Evolutionary conservation across 768 basidiomycete species (phyloP).

Genomic region (Tylopilus plumbeoviolaceoides): DNA sequence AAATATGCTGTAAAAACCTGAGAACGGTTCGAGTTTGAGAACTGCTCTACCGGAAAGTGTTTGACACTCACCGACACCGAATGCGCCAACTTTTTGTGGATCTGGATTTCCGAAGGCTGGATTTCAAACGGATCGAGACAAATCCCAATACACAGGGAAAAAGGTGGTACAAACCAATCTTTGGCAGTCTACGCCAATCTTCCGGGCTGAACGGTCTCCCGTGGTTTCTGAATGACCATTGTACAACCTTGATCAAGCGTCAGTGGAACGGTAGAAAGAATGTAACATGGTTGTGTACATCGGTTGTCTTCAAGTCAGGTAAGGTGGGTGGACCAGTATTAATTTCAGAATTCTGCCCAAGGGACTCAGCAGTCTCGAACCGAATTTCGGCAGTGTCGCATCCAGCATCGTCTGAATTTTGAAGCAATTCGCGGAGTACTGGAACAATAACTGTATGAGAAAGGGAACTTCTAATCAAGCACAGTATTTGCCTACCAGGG

Average conservation of each 20-base stretch:
- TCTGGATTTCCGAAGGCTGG: not conserved
- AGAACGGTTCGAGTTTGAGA: too few species aligned
- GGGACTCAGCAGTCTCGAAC: not conserved
- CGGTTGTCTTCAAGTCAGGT: not conserved
- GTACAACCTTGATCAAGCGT: not conserved
- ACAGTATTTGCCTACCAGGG: not conserved
- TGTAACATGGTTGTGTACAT: not conserved
- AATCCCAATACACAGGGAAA: not conserved
- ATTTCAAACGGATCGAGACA: too few species aligned
- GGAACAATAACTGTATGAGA: not conserved
- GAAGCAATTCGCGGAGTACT: constrained; percentile 5
- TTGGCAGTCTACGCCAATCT: constrained; percentile 1
- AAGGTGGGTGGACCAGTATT: too few species aligned
- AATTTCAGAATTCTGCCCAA: too few species aligned
- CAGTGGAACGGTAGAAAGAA: not conserved
- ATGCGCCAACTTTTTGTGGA: not conserved
- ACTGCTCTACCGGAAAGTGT: not conserved
- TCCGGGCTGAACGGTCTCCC: not conserved
- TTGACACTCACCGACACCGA: constrained; percentile 3
- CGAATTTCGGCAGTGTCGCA: not conserved
- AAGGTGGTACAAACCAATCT: not conserved
- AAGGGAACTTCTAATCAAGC: not conserved
- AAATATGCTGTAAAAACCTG: constrained; percentile 75
- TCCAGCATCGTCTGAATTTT: constrained; percentile 1
- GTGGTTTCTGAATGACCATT: constrained; percentile 5